Conservation (phyloP, 2,329 filamentous ascomycete species). For the Passalora sequoiae region DNA sequence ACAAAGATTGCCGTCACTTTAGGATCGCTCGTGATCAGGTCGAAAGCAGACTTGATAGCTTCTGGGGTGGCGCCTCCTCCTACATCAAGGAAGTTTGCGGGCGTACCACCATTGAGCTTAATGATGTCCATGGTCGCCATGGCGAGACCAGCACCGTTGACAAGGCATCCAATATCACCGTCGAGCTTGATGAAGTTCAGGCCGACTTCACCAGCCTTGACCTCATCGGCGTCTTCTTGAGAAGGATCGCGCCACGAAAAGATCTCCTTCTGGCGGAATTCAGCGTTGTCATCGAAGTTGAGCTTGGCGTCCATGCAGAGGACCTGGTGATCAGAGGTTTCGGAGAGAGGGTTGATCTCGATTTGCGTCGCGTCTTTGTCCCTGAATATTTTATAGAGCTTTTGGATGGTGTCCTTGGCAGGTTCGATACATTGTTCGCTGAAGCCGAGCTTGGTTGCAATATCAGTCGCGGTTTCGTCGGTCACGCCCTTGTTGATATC, state of each 20-base stretch:
- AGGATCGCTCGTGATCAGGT: constrained; percentile 95
- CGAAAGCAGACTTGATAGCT: constrained; percentile 95
- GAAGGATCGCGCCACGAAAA: constrained; percentile 90
- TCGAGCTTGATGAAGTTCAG: constrained; percentile 99
- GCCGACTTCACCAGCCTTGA: constrained; percentile 86
- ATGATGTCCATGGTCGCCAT: constrained; percentile 99
- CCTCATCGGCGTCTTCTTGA: constrained; percentile 96
- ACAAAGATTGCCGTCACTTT: constrained; percentile 99
- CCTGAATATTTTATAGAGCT: constrained; percentile 97
- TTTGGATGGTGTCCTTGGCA: constrained; percentile 93
- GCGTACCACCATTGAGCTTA: constrained; percentile 94
- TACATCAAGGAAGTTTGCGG: constrained; percentile 98
- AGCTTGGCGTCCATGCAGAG: constrained; percentile 99
- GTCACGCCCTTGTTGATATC: constrained; percentile 94
- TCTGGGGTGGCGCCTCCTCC: constrained; percentile 94
- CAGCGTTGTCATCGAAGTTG: constrained; percentile 96
- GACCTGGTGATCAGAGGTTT: constrained; percentile 97
- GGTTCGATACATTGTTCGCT: constrained; percentile 96
- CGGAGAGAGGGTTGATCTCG: constrained; percentile 97
- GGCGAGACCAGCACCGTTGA: constrained; percentile 97
- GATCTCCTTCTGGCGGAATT: constrained; percentile 95
- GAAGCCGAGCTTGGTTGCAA: constrained; percentile 90
- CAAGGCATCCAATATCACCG: constrained; percentile 96
- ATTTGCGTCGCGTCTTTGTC: constrained; percentile 99
- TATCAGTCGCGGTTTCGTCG: constrained; percentile 85